Percentiles rank a stretch among this genome's conserved stretches.
Evolutionary conservation across 1,139 yeast genomes (phyloP).

Genomic region (Diutina neorugosa): DNA sequence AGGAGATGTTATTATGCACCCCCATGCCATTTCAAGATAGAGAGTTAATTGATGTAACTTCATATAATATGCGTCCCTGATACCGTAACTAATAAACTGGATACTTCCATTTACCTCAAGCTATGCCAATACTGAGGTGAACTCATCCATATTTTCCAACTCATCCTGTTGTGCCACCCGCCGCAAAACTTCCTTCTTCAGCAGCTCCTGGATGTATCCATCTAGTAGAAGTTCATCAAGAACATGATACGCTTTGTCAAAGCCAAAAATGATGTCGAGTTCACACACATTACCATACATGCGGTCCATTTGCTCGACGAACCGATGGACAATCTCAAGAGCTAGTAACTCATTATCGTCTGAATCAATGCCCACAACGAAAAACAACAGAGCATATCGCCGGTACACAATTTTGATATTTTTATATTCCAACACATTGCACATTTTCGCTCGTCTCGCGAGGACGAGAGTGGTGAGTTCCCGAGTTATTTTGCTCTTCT

Average conservation of each 20-base stretch:
- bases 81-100: background rate
- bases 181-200: slow-evolving; percentile 66
- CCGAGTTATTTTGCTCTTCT: slow-evolving; percentile 69
- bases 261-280: slow-evolving; percentile 85
- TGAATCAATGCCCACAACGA: slow-evolving; percentile 73
- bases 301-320: slow-evolving; percentile 94
- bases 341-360: slow-evolving; percentile 83
- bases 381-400: slow-evolving; percentile 85
- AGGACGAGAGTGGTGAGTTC: slow-evolving; percentile 81
- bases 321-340: slow-evolving; percentile 80
- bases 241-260: slow-evolving; percentile 84
- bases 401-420: slow-evolving; percentile 84
- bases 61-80: background rate
- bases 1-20: too few relatives aligned
- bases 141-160: slow-evolving; percentile 47
- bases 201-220: slow-evolving; percentile 79
- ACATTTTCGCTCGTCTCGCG: slow-evolving; percentile 85
- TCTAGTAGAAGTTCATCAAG: slow-evolving; percentile 78
- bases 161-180: slow-evolving; percentile 74
- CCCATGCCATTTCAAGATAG: too few relatives aligned
- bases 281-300: slow-evolving; percentile 96
- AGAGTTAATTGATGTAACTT: too few relatives aligned
- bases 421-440: slow-evolving; percentile 85
- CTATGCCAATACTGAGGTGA: slow-evolving; percentile 29
- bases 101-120: background rate